Percentiles rank a stretch among this genome's conserved stretches.
Conservation (phyloP, 768 basidiomycete species). For the Russula vinacea region DNA sequence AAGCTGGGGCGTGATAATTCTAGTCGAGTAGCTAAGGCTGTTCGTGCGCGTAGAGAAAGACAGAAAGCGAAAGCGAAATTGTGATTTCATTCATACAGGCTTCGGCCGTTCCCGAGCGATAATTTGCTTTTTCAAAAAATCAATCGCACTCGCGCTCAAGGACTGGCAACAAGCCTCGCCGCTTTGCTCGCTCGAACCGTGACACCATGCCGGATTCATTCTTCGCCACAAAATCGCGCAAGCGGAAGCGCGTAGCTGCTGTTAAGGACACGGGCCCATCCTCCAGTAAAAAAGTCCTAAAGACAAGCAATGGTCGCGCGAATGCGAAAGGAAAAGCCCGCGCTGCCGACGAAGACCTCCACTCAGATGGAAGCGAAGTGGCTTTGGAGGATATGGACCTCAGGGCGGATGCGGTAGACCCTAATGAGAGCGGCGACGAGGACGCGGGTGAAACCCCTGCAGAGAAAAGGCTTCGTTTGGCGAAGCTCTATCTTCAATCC, state of each 20-base stretch:
- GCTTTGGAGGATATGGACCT: slow-evolving; percentile 75
- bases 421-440: slow-evolving; percentile 71
- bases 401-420: slow-evolving; percentile 51
- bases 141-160: neutral
- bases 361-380: slow-evolving; percentile 54
- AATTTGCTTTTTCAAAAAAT: neutral
- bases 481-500: slow-evolving; percentile 83
- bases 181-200: neutral
- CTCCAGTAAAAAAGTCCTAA: slow-evolving; percentile 33
- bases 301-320: slow-evolving; percentile 33
- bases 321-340: slow-evolving; percentile 32
- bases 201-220: slow-evolving; percentile 77
- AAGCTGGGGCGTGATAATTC: slow-evolving; percentile 62
- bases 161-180: neutral
- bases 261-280: slow-evolving; percentile 37
- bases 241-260: slow-evolving; percentile 54
- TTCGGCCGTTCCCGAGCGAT: slow-evolving; percentile 11
- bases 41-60: slow-evolving; percentile 50
- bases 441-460: slow-evolving; percentile 88
- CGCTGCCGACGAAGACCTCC: slow-evolving; percentile 58
- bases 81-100: too few species aligned
- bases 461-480: slow-evolving; percentile 86
- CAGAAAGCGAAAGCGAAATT: slow-evolving; percentile 35
- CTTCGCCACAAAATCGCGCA: slow-evolving; percentile 64
- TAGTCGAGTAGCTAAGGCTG: slow-evolving; percentile 74